Evolutionary conservation across 352 stramenopile genomes (phyloP).

Genomic region (Phytopythium oedochilum): DNA sequence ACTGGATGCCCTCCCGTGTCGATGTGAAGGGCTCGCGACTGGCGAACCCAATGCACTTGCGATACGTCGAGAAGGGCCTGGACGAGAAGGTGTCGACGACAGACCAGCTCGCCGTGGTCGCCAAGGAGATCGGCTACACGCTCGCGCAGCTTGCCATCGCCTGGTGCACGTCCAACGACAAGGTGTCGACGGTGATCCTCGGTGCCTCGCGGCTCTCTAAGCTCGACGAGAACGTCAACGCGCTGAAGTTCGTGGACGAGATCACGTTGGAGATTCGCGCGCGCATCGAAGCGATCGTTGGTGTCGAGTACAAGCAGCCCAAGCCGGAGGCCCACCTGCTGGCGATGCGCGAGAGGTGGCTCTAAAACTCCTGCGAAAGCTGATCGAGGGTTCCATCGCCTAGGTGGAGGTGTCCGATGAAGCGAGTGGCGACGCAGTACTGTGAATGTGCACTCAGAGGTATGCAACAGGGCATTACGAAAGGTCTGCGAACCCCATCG

Average conservation of each 20-base stretch:
- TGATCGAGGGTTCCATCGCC: no score
- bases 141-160: constrained; percentile 44
- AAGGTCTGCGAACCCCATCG: no score
- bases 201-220: constrained; percentile 52
- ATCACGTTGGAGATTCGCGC: constrained; percentile 47
- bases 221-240: constrained; percentile 59
- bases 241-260: no score
- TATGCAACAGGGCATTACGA: no score
- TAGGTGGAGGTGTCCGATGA: no score
- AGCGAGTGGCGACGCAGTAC: no score
- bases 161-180: constrained; percentile 43
- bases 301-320: constrained; percentile 27
- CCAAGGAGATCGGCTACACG: constrained; percentile 44
- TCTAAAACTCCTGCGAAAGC: no score
- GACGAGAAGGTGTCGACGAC: constrained; percentile 42
- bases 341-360: constrained; percentile 19
- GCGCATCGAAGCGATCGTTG: constrained; percentile 58
- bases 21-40: no score
- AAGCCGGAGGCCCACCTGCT: constrained; percentile 16
- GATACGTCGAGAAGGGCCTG: constrained; percentile 28
- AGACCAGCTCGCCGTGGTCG: constrained; percentile 29
- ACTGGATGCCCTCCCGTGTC: no score
- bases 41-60: constrained; percentile 29
- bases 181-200: constrained; percentile 53
- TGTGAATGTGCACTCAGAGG: no score